These are phyloP conservation scores for Dicorynia guianensis DNA, from an alignment of 306 rosid species.

Conservation along the genomic window DNA sequence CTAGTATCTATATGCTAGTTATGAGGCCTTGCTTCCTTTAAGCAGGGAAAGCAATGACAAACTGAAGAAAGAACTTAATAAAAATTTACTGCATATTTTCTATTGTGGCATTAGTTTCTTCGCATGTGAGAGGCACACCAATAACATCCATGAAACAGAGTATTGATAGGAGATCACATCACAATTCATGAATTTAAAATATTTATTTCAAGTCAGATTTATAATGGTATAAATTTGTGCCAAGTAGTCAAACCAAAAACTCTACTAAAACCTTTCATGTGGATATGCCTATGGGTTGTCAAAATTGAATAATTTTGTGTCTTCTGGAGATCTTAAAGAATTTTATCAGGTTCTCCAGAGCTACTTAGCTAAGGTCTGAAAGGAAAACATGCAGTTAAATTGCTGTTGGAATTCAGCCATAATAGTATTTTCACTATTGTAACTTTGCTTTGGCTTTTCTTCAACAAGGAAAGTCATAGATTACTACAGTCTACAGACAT, in stretches of 20 bases:
- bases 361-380: not conserved
- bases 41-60: not conserved
- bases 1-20: not conserved
- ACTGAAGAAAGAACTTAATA: not conserved
- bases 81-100: not conserved
- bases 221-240: not conserved
- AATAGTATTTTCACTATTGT: not conserved
- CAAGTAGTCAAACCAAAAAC: not conserved
- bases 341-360: not conserved
- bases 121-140: not conserved
- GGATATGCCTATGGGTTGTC: not conserved
- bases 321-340: not conserved
- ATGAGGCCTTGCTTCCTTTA: not conserved
- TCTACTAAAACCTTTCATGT: not conserved
- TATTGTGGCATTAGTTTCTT: not conserved
- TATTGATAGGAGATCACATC: not conserved
- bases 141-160: not conserved
- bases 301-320: not conserved
- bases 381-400: not conserved
- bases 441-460: not conserved
- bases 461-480: no score
- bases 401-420: not conserved
- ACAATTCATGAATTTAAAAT: not conserved
- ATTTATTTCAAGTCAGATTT: not conserved
- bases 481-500: no score